Conservation (phyloP, 202 grass and related monocot genomes). For the Panicum hallii region DNA sequence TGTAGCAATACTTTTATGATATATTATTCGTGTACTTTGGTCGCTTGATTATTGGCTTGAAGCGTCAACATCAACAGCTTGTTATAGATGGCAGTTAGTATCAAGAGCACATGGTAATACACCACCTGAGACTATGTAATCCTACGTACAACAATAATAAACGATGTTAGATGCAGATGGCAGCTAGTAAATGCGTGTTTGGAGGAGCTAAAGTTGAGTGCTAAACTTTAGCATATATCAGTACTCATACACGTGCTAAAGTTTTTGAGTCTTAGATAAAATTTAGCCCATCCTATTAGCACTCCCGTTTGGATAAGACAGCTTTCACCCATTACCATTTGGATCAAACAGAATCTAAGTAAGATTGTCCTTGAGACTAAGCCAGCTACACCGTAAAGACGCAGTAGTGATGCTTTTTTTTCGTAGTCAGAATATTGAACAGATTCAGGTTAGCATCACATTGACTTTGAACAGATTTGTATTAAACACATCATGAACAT, state of each 20-base stretch:
- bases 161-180: neutral
- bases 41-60: neutral
- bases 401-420: neutral
- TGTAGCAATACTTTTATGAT: neutral
- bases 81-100: neutral
- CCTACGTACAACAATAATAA: neutral
- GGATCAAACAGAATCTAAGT: neutral
- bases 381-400: too few relatives aligned
- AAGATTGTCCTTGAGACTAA: neutral
- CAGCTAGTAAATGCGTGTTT: neutral
- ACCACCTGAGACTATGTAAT: neutral
- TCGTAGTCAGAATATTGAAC: neutral
- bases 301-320: too few relatives aligned
- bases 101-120: neutral
- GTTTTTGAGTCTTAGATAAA: too few relatives aligned
- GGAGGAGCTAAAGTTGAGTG: too few relatives aligned
- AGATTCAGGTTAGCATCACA: neutral
- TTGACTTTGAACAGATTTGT: neutral
- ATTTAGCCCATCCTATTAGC: too few relatives aligned
- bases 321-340: too few relatives aligned
- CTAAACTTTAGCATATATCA: too few relatives aligned
- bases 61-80: slow-evolving; percentile 1
- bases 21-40: neutral
- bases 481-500: neutral
- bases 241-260: too few relatives aligned